phyloP scores from a whole-genome alignment of 2,329 filamentous ascomycete species.

The Paecilomyces niveus region DNA sequence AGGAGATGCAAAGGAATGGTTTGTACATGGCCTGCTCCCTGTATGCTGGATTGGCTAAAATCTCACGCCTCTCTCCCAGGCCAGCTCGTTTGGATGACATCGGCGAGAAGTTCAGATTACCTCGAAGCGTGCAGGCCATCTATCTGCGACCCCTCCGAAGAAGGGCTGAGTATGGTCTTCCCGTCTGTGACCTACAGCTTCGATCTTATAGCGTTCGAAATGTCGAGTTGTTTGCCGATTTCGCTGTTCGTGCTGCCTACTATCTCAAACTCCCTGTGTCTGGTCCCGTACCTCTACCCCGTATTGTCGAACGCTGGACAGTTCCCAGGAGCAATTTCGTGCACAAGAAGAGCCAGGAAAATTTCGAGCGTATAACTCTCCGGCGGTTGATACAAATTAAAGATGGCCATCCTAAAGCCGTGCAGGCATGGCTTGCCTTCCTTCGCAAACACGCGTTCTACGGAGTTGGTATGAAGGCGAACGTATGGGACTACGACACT shows the following conservation, averaged over 20 bases:
- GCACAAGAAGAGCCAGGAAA: slow-evolving; percentile 95
- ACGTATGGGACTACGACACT: slow-evolving; percentile 81
- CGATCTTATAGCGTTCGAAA: slow-evolving; percentile 87
- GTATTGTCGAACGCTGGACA: slow-evolving; percentile 88
- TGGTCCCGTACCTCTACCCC: slow-evolving; percentile 78
- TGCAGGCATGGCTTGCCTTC: slow-evolving; percentile 89
- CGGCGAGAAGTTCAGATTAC: slow-evolving; percentile 49
- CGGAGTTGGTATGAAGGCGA: slow-evolving; percentile 98
- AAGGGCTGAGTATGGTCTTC: slow-evolving; percentile 66
- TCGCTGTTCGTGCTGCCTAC: slow-evolving; percentile 88
- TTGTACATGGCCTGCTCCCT: not conserved
- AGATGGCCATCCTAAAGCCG: slow-evolving; percentile 80
- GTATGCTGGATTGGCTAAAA: not conserved
- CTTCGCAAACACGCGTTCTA: slow-evolving; percentile 87
- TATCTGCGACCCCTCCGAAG: slow-evolving; percentile 80
- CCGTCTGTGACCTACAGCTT: slow-evolving; percentile 83
- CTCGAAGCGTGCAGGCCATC: slow-evolving; percentile 74
- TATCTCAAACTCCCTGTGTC: slow-evolving; percentile 81
- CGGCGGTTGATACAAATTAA: slow-evolving; percentile 84
- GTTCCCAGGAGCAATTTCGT: slow-evolving; percentile 85
- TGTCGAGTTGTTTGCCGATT: slow-evolving; percentile 90
- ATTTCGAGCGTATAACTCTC: slow-evolving; percentile 87
- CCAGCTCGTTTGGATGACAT: slow-evolving; percentile 28
- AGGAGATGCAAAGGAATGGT: slow-evolving; percentile 23
- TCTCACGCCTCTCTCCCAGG: slow-evolving; percentile 17